Conservation (phyloP, 805 yeast species). For the Diddensiella santjacobensis region DNA sequence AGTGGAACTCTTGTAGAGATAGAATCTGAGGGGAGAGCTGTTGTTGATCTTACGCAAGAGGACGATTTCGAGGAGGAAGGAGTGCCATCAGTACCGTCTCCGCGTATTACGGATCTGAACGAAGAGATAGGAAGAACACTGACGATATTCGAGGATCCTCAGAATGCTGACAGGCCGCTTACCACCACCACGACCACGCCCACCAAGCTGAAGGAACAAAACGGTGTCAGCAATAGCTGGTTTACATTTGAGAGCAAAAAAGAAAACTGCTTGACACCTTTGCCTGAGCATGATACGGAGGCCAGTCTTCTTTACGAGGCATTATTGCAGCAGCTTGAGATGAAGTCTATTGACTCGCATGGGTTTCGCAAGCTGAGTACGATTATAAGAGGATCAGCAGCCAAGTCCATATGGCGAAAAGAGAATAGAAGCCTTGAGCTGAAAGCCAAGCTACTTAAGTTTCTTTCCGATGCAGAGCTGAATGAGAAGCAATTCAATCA, state of each 20-base stretch:
- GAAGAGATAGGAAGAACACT: slow-evolving; percentile 9
- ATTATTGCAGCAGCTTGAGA: slow-evolving; percentile 19
- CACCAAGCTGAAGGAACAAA: slow-evolving; percentile 9
- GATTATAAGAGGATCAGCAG: slow-evolving; percentile 17
- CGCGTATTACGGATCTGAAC: slow-evolving; percentile 5
- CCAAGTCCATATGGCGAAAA: slow-evolving; percentile 13
- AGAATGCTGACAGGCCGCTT: background rate
- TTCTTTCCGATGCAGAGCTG: slow-evolving; percentile 10
- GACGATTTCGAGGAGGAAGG: background rate
- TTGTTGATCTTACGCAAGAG: no score
- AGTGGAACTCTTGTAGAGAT: no score
- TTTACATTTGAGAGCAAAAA: slow-evolving; percentile 17
- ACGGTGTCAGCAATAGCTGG: slow-evolving; percentile 13
- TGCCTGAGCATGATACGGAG: slow-evolving; percentile 17
- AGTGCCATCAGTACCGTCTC: no score
- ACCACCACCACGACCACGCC: slow-evolving; percentile 12
- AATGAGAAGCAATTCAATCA: slow-evolving; percentile 20
- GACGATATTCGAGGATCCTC: slow-evolving; percentile 20
- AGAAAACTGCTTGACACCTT: slow-evolving; percentile 17
- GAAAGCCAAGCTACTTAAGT: slow-evolving; percentile 15
- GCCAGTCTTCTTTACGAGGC: slow-evolving; percentile 19
- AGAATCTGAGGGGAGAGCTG: no score
- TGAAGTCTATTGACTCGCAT: slow-evolving; percentile 19
- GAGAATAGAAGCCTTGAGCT: slow-evolving; percentile 15
- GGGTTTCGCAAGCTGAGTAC: slow-evolving; percentile 25